Evolutionary conservation across 2,329 filamentous ascomycete species (phyloP).

Genomic region (Ophiostoma tasmaniense): DNA sequence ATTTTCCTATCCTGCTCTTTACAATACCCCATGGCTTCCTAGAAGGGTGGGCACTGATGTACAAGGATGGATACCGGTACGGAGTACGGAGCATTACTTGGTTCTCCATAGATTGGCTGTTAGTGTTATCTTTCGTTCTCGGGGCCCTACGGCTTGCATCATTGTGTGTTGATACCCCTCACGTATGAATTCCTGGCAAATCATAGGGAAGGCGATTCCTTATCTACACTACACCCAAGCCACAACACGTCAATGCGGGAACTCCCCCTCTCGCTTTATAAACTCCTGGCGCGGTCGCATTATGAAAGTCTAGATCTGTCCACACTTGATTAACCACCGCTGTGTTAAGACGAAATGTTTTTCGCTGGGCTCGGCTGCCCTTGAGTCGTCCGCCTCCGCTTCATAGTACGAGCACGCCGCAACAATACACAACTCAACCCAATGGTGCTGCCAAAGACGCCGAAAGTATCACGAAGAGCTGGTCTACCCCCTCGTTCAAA

Average conservation of each 20-base stretch:
- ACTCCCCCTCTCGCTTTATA: background rate
- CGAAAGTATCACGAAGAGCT: constrained; percentile 8
- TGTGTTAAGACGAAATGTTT: background rate
- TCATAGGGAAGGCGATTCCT: constrained; percentile 1
- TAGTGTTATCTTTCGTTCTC: constrained; percentile 7
- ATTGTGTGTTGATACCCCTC: constrained; percentile 1
- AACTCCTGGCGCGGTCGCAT: background rate
- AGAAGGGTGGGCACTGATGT: background rate
- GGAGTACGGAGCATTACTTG: background rate
- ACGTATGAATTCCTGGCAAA: background rate
- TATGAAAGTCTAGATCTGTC: background rate
- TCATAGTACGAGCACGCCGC: background rate
- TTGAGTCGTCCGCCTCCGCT: background rate
- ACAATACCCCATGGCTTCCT: background rate
- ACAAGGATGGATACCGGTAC: background rate
- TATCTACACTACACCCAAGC: background rate
- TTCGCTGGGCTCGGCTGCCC: constrained; percentile 6
- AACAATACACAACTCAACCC: background rate
- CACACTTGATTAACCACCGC: background rate
- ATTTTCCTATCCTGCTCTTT: constrained; percentile 4
- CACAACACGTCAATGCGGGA: background rate
- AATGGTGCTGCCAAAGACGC: constrained; percentile 6
- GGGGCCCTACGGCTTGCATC: background rate
- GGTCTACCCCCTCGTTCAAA: constrained; percentile 10
- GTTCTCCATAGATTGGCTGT: constrained; percentile 4